Base-by-base conservation (phyloP, 768 basidiomycete genomes). In the Rhodotorula paludigena region DNA sequence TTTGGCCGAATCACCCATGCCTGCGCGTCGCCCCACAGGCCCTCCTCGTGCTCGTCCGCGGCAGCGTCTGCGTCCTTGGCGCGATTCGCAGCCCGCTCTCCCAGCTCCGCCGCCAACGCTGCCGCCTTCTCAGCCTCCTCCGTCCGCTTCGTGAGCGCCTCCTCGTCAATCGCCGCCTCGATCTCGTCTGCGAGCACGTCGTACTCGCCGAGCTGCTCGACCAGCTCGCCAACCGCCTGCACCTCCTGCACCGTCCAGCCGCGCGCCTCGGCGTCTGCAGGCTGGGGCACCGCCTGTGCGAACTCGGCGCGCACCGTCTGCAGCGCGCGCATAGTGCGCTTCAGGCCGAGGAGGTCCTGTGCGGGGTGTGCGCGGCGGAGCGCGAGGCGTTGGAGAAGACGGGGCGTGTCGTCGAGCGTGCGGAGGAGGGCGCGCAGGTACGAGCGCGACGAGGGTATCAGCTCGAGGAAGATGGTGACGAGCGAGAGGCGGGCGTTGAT, bases 401-500 rank as follows among this genome's bases (percentile, higher is more conserved):
- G 87, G 20, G 83, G 82, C 7, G 83, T 82, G 75, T 93, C 91
- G 73, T 87, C 89, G 3, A 84, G 78, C 53, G 83, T 80, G 33
- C 80, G 80, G 54, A 93, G 77, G 32, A 81, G 75, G 51, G 81
- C 82, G 23, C 81, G 76, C 25, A 92, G 78, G 73, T 90, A 89
- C 42, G 82, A 80, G 48, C 85, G 84, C 48, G 90, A 82, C 74
- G 87, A 84, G 39, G 61, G 84, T 82, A 38, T 85, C 80, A 16
- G 80, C 72, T 54, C 35, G 52, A 38, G 52, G 75, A 92, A 87
- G 73, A 87, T 85, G 6, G 86, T 82, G 32, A 92, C 89, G 11
- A 91, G 78, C n/a, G 84, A 83, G 75, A 91, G 90, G 10, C 87
- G 85, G 18, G 84, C 80, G 72, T 84, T 83, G 69, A 92, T 90